Percentiles rank a stretch among this genome's conserved stretches.
phyloP scores from a whole-genome alignment of 352 stramenopile genomes.

The Paralagenidium karlingii region DNA sequence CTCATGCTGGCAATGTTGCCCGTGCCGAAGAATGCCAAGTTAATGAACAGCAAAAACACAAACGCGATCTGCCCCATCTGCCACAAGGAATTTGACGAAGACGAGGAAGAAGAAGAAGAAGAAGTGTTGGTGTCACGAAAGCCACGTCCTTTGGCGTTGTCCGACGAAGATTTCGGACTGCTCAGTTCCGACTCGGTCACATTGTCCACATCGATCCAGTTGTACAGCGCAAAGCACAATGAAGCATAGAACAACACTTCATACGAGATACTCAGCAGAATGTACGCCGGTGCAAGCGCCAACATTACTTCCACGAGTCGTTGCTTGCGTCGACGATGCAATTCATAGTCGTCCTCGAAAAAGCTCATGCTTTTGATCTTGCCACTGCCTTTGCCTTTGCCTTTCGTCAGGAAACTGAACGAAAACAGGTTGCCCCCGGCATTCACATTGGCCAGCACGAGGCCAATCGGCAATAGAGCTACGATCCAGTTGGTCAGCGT shows the following conservation, averaged over 20 bases:
- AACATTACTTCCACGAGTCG: conserved; percentile 38
- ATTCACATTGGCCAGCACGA: conserved; percentile 16
- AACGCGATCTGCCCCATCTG: conserved; percentile 47
- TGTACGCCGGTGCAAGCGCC: conserved; percentile 40
- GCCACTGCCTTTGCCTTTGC: too few relatives aligned
- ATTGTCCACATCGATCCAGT: conserved; percentile 47
- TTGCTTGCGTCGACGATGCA: background rate
- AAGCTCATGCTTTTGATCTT: too few relatives aligned
- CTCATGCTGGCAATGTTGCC: conserved; percentile 82
- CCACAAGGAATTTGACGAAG: conserved; percentile 1
- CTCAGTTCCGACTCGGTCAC: conserved; percentile 1
- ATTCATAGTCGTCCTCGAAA: background rate
- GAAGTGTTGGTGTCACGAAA: background rate
- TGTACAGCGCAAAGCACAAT: conserved; percentile 35
- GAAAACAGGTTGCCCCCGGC: too few relatives aligned
- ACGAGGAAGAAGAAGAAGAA: background rate
- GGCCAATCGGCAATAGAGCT: conserved; percentile 20
- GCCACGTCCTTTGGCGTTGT: too few relatives aligned
- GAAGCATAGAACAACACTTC: conserved; percentile 70
- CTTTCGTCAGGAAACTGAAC: too few relatives aligned
- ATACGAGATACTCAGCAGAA: conserved; percentile 76
- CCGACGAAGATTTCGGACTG: background rate
- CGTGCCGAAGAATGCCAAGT: conserved; percentile 79
- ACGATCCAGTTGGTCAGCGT: conserved; percentile 46
- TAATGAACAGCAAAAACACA: conserved; percentile 64